Conservation (phyloP, 768 basidiomycete species). For the Termitomyces sp. region DNA sequence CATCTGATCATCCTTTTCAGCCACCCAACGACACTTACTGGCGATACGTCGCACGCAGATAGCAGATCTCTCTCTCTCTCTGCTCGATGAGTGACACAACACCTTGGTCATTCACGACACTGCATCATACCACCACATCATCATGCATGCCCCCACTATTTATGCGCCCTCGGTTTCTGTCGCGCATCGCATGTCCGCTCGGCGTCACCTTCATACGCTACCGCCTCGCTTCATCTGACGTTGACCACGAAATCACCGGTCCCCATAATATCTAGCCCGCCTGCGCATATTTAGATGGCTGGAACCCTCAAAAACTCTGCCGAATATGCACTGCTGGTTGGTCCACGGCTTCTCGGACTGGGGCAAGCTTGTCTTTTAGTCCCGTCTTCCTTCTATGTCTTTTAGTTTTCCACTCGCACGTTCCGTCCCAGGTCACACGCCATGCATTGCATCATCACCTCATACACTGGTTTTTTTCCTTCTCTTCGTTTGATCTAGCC, state of each 20-base stretch:
- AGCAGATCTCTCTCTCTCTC: background rate
- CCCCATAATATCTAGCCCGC: background rate
- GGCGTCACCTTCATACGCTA: background rate
- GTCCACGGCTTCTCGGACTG: background rate
- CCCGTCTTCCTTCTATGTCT: background rate
- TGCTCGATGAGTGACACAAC: background rate
- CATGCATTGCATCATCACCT: background rate
- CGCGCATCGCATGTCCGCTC: background rate
- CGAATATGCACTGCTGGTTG: slow-evolving; percentile 6
- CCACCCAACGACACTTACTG: slow-evolving; percentile 44
- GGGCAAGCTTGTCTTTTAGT: background rate
- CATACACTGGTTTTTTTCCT: background rate
- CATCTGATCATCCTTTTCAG: slow-evolving; percentile 15
- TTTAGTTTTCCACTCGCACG: background rate
- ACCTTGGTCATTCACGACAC: slow-evolving; percentile 14
- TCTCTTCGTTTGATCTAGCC: background rate
- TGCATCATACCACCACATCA: slow-evolving; percentile 6
- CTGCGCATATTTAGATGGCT: slow-evolving; percentile 1
- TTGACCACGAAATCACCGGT: background rate
- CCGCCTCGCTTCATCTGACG: background rate
- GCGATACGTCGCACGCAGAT: slow-evolving; percentile 47
- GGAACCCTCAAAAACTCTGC: background rate
- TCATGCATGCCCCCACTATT: slow-evolving; percentile 10
- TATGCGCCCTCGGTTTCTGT: slow-evolving; percentile 4
- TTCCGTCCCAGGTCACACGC: slow-evolving; percentile 3